phyloP scores from a whole-genome alignment of 352 stramenopile genomes.

The Globisporangium nagaii region DNA sequence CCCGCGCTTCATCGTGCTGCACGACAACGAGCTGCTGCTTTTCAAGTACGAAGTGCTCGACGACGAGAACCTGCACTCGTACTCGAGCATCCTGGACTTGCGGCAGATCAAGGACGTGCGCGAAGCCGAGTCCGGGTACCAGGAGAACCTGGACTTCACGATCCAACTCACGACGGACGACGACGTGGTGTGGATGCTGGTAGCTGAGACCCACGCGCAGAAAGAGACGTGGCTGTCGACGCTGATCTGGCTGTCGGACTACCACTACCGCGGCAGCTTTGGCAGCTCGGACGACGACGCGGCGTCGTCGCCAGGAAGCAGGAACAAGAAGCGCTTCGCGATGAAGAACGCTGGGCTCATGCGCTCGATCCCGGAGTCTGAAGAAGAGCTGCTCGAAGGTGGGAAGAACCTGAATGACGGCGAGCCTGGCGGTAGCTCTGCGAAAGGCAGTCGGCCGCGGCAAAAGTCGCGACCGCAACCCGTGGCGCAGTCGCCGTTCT shows the following conservation, averaged over 20 bases:
- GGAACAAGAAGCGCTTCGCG: conserved; percentile 34
- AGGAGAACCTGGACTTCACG: conserved; percentile 81
- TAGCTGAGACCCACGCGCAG: conserved; percentile 71
- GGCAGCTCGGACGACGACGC: conserved; percentile 4
- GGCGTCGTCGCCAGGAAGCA: conserved; percentile 12
- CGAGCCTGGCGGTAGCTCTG: not conserved
- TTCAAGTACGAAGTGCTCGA: conserved; percentile 87
- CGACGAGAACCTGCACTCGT: conserved; percentile 60
- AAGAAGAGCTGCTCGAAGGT: conserved; percentile 19
- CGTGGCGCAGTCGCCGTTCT: conserved; percentile 15
- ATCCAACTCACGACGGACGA: conserved; percentile 76
- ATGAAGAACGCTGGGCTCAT: conserved; percentile 42
- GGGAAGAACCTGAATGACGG: not conserved
- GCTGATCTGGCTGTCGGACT: conserved; percentile 84
- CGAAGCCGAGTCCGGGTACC: conserved; percentile 73
- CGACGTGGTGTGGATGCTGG: conserved; percentile 76
- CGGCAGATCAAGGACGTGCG: conserved; percentile 74
- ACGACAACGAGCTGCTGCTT: conserved; percentile 67
- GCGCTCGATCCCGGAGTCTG: conserved; percentile 37
- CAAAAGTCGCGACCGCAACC: conserved; percentile 9
- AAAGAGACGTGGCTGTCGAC: conserved; percentile 85
- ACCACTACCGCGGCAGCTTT: conserved; percentile 52
- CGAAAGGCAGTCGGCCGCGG: not conserved
- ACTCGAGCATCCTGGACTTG: conserved; percentile 64
- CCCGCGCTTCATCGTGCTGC: conserved; percentile 77